Evolutionary conservation across 768 basidiomycete species (phyloP).

Genomic region (Russula olivacea): DNA sequence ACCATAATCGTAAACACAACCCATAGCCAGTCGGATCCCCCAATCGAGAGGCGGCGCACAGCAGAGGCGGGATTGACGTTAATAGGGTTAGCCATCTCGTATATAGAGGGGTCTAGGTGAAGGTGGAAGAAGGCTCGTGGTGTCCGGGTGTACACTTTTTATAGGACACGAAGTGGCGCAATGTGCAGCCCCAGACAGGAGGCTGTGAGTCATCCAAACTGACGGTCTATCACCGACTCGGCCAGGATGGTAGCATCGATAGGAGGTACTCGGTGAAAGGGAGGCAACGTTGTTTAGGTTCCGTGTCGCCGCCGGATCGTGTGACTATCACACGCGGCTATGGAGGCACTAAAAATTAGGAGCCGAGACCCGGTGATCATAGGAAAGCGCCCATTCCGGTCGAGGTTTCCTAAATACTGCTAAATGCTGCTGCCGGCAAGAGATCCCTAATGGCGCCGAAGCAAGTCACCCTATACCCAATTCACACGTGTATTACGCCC

Average conservation of each 20-base stretch:
- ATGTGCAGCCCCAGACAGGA: background rate
- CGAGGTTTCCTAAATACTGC: too few relatives aligned
- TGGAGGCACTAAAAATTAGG: too few relatives aligned
- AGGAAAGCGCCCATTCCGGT: too few relatives aligned
- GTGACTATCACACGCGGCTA: too few relatives aligned
- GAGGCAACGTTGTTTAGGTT: background rate
- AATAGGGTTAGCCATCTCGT: slow-evolving; percentile 28
- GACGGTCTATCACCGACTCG: background rate
- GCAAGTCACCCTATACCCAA: too few relatives aligned
- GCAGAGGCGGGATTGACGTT: slow-evolving; percentile 35
- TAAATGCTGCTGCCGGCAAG: too few relatives aligned
- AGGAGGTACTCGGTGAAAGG: background rate
- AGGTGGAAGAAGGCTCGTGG: background rate
- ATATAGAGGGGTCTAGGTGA: background rate
- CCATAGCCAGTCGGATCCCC: slow-evolving; percentile 52
- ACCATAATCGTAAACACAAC: slow-evolving; percentile 49
- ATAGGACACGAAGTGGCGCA: background rate
- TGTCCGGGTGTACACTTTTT: background rate
- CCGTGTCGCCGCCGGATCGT: background rate
- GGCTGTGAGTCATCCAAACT: background rate
- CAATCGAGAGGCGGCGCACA: slow-evolving; percentile 37
- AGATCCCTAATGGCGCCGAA: too few relatives aligned
- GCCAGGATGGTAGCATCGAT: background rate
- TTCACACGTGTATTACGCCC: too few relatives aligned
- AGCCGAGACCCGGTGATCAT: too few relatives aligned